Evolutionary conservation across 805 yeast genomes (phyloP), one percentile per base, ranked within the genome.

Genomic region (Nakazawaea wickerhamii): DNA sequence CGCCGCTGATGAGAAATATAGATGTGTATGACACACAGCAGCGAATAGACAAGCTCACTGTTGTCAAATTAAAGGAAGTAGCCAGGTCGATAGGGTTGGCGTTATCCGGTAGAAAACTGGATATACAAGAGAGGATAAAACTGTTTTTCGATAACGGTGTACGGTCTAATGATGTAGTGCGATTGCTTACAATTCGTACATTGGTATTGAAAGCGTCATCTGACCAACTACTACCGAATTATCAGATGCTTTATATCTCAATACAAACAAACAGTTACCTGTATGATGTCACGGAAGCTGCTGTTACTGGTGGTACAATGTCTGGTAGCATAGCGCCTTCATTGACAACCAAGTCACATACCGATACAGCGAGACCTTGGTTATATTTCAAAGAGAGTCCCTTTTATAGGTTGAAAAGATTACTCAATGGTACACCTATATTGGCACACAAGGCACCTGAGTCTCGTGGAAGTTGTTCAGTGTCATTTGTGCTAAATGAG

Each of bases 101-200:
- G 2, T 51, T 64, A 8, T 53, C 70, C 5, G 95, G 93, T 1
- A 63, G 78, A 30, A 87, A 86, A 58, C 70, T 71, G 17, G 82
- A 75, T 26, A 59, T 85, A 11, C 71, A 71, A 41, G 78, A 75
- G 27, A 65, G 88, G 26, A 58, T 86, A 5, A 55, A 63, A 38
- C 62, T 60, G n/a, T 72, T 64, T 49, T 49, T 79, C 28, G 61
- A 62, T 22, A 65, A 61, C 33, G 78, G 78, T 1, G 52, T 55
- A 26, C 54, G 64, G 3, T 52, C 55, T n/a, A 58, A 64, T 17
- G 75, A 71, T 41, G 52, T 56, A 5, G 65, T 70, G 36, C 61
- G 75, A 41, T 57, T 78, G 20, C 55, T 65, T 34, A 70, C 80
- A 1, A 55, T 76, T 13, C 62, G 68, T 26, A 61, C 69, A 23